Evolutionary conservation across 2,329 filamentous ascomycete species (phyloP), one percentile per base, ranked within the genome.

Genomic region (Colletotrichum trifolii): DNA sequence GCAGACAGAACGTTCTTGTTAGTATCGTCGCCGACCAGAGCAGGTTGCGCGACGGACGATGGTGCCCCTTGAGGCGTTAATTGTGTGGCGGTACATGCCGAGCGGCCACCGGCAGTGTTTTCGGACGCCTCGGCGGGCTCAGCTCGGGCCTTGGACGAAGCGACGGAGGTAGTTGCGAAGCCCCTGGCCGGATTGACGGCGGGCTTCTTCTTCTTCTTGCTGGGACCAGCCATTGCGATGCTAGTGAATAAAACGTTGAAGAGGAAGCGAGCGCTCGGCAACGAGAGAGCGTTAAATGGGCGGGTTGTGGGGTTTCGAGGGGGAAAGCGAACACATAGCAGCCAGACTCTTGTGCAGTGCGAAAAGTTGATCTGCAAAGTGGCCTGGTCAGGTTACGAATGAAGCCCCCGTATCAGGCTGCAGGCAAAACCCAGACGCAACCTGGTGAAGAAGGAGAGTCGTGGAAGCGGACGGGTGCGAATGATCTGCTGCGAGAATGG

Each of bases 81-180:
- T 42, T 42, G 7, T 25, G 55, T 39, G 45, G 53, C 57, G n/a
- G 49, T 45, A 40, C 54, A 17, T 35, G 53, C 43, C 10, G 63
- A 17, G 17, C 54, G 25, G 47, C 47, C 54, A n/a, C 35, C 43
- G 17, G 59, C 52, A 12, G 36, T 53, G 45, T 67, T 69, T 70
- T 72, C 50, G 69, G 66, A 59, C 67, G 60, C 45, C 67, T 83
- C 81, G 54, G 75, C 69, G 45, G 73, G 75, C 66, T 95, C 93
- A 49, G 86, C 83, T 75, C 92, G 86, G 8, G 89, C 85, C 71
- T 94, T 97, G 33, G 93, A 96, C 6, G 63, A 66, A 47, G 94
- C 93, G 65, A 97, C 86, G 1, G 95, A 98, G 11, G 93, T 96
- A 6, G 96, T 99, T 69, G 95, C 93, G 80, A 97, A 97, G 15